Evolutionary conservation across 2,329 filamentous ascomycete genomes (phyloP).

Genomic region (Penicillium sp.): DNA sequence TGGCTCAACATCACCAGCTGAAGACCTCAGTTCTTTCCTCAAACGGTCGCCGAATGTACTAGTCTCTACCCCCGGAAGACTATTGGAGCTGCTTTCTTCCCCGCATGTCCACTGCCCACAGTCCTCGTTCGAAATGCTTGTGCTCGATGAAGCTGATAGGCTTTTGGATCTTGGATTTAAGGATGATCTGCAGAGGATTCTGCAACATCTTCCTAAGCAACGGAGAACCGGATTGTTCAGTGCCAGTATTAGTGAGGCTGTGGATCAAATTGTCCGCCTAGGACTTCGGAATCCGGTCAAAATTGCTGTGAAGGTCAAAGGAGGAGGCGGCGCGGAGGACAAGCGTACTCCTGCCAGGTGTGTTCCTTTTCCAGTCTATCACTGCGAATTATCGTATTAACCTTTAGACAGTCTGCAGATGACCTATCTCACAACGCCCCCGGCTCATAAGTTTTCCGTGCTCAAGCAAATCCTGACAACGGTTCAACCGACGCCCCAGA

Average conservation of each 20-base stretch:
- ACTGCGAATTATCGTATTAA: constrained; percentile 15
- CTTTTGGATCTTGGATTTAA: constrained; percentile 93
- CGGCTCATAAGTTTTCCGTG: constrained; percentile 77
- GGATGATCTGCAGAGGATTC: constrained; percentile 80
- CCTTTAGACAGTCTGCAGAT: constrained; percentile 67
- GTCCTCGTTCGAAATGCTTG: constrained; percentile 85
- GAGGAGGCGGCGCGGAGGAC: constrained; percentile 71
- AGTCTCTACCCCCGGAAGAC: constrained; percentile 84
- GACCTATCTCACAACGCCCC: constrained; percentile 73
- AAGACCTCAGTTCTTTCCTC: constrained; percentile 83
- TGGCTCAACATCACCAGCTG: constrained; percentile 75
- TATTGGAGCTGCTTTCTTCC: constrained; percentile 83
- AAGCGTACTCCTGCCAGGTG: constrained; percentile 79
- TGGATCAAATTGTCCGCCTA: constrained; percentile 87
- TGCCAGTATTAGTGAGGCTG: constrained; percentile 91
- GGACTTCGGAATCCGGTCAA: constrained; percentile 93
- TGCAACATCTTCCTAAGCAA: constrained; percentile 85
- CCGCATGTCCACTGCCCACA: constrained; percentile 84
- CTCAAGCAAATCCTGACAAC: constrained; percentile 68
- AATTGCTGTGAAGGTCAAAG: constrained; percentile 89
- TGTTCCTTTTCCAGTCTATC: not conserved
- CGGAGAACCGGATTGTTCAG: constrained; percentile 90
- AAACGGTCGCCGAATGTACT: constrained; percentile 83
- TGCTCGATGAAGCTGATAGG: constrained; percentile 92
- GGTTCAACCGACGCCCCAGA: constrained; percentile 72